phyloP scores from a whole-genome alignment of 805 yeast species.

The Komagataella populi region DNA sequence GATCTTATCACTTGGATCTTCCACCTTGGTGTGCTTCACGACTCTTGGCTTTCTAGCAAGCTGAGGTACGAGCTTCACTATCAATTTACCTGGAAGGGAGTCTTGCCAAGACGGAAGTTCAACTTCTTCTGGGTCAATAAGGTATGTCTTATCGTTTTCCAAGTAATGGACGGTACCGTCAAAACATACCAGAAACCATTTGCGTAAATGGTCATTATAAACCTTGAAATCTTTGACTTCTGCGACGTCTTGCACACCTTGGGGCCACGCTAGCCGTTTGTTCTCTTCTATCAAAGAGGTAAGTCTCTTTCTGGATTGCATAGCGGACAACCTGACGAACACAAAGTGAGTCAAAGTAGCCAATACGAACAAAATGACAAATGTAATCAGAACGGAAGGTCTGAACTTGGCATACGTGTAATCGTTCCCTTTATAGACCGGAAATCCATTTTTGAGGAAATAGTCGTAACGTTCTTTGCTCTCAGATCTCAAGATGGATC shows the following conservation, averaged over 20 bases:
- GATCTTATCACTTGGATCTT: constrained; percentile 6
- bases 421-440: constrained; percentile 61
- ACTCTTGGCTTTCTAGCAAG: background rate
- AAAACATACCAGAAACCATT: constrained; percentile 31
- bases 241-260: constrained; percentile 22
- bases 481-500: constrained; percentile 55
- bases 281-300: constrained; percentile 34
- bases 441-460: constrained; percentile 75
- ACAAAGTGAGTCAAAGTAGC: constrained; percentile 46
- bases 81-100: constrained; percentile 3
- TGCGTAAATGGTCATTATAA: constrained; percentile 26
- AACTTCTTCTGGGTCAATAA: background rate
- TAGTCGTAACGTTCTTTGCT: constrained; percentile 70
- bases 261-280: constrained; percentile 39
- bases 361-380: constrained; percentile 34
- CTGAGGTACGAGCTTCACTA: background rate
- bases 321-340: constrained; percentile 36
- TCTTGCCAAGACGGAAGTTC: constrained; percentile 2
- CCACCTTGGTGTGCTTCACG: constrained; percentile 2
- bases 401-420: constrained; percentile 53
- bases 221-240: constrained; percentile 33
- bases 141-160: background rate
- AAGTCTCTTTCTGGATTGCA: constrained; percentile 46
- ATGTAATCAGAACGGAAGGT: constrained; percentile 45
- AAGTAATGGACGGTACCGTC: background rate